Evolutionary conservation across 2,329 filamentous ascomycete species (phyloP).

Genomic region (Aspergillus sp.): DNA sequence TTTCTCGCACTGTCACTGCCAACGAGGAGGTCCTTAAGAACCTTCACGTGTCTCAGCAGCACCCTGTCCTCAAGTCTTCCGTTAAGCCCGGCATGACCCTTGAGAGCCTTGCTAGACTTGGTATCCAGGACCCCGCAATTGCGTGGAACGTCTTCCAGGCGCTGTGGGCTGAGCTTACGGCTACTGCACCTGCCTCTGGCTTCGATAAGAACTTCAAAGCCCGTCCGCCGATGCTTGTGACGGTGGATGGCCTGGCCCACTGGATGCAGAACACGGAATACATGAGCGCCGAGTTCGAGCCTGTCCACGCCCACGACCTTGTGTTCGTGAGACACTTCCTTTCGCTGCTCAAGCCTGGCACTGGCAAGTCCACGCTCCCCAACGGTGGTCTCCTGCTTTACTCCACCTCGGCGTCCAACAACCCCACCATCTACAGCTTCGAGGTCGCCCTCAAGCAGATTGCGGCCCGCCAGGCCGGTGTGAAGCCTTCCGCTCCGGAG

Average conservation of each 20-base stretch:
- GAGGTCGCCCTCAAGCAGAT: constrained; percentile 62
- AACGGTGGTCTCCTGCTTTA: constrained; percentile 80
- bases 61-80: constrained; percentile 59
- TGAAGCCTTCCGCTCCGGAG: constrained; percentile 35
- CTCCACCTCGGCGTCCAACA: constrained; percentile 70
- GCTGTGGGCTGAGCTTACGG: constrained; percentile 74
- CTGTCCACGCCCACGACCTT: constrained; percentile 84
- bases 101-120: constrained; percentile 64
- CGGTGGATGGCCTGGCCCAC: constrained; percentile 75
- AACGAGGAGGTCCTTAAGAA: constrained; percentile 64
- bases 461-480: constrained; percentile 41
- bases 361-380: constrained; percentile 43
- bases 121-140: constrained; percentile 70
- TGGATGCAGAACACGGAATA: constrained; percentile 79
- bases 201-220: constrained; percentile 43
- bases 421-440: constrained; percentile 61
- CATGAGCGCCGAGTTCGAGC: constrained; percentile 65
- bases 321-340: constrained; percentile 72
- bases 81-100: constrained; percentile 61
- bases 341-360: constrained; percentile 56
- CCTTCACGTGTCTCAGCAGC: constrained; percentile 50
- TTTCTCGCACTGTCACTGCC: constrained; percentile 69
- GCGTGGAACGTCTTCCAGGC: constrained; percentile 79
- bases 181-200: constrained; percentile 43
- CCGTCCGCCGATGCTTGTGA: constrained; percentile 66